phyloP scores from a whole-genome alignment of 2,329 filamentous ascomycete genomes.

The Penicillium sp. region DNA sequence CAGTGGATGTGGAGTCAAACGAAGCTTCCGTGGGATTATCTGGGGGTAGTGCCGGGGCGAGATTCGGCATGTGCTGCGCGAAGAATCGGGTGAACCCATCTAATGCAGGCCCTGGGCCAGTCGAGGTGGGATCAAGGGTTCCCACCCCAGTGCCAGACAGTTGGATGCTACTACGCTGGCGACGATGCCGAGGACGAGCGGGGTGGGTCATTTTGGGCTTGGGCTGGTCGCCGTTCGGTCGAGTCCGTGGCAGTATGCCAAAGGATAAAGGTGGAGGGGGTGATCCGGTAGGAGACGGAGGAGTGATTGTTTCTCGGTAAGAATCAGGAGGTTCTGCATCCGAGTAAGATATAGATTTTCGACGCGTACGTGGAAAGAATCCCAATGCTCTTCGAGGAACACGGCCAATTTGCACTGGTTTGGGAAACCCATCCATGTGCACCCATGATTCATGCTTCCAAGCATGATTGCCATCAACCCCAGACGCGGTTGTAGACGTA shows the following conservation, averaged over 20 bases:
- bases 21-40: slow-evolving; percentile 47
- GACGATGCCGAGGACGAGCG: slow-evolving; percentile 36
- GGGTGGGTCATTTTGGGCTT: slow-evolving; percentile 26
- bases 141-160: slow-evolving; percentile 86
- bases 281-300: slow-evolving; percentile 27
- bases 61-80: slow-evolving; percentile 74
- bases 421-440: slow-evolving; percentile 66
- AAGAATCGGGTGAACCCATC: slow-evolving; percentile 84
- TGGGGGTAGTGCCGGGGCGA: slow-evolving; percentile 64
- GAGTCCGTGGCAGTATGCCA: slow-evolving; percentile 26
- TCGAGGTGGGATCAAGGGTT: slow-evolving; percentile 62
- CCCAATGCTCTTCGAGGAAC: slow-evolving; percentile 77
- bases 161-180: slow-evolving; percentile 51
- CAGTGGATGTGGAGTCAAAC: slow-evolving; percentile 36
- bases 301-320: slow-evolving; percentile 31
- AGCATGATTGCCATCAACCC: slow-evolving; percentile 59
- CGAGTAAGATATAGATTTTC: slow-evolving; percentile 70
- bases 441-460: slow-evolving; percentile 94
- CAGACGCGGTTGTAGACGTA: slow-evolving; percentile 23
- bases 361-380: slow-evolving; percentile 85
- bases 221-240: slow-evolving; percentile 31
- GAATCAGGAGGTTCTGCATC: slow-evolving; percentile 52
- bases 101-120: slow-evolving; percentile 66
- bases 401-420: slow-evolving; percentile 80
- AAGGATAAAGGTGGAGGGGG: slow-evolving; percentile 28